Base-by-base conservation (phyloP, 2,329 filamentous ascomycete genomes). In the Esteya vermicola region DNA sequence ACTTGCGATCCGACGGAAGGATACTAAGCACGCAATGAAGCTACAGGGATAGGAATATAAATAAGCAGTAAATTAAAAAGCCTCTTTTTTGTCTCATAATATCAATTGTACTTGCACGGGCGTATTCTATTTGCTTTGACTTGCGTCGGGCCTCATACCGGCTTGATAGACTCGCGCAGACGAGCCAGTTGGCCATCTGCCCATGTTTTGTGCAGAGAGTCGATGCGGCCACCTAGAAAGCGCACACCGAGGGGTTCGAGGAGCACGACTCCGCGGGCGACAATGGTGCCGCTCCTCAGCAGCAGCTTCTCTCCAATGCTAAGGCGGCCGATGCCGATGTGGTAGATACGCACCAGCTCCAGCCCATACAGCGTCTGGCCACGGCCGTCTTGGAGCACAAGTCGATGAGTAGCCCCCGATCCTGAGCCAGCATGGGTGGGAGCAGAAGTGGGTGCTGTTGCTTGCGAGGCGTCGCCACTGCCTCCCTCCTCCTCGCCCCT, bases 211-310 rank as follows among this genome's bases (percentile, higher is more conserved):
- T 96, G 84, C 67, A 86, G 74, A 0, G 64, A 65, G 40, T 95
- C 86, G 33, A 96, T 71, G 61, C 84, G 93, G 0, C 91, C 91
- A 2, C 91, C 91, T n/a, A 95, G 59, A 3, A 93, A 54, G n/a
- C 72, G 68, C 40, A 76, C 78, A 42, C 58, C 75, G 3, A 62
- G 63, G 2, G 84, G 78, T 46, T 85, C 79, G 18, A 98, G 63
- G 57, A 96, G 61, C n/a, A 93, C 52, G 37, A 82, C 71, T 1
- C 86, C 91, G 41, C 89, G 69, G 6, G 82, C 75, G 3, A 93
- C 74, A 6, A 75, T 65, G 4, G 69, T 67, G 6, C 73, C 68
- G 46, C 75, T 67, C 48, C 66, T 75, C 36, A 98, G 57, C 31
- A 94, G 51, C 20, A 95, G 52, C 62, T 98, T 98, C 49, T 78